Conservation (phyloP, 352 stramenopile genomes). For the Globisporangium solare region DNA sequence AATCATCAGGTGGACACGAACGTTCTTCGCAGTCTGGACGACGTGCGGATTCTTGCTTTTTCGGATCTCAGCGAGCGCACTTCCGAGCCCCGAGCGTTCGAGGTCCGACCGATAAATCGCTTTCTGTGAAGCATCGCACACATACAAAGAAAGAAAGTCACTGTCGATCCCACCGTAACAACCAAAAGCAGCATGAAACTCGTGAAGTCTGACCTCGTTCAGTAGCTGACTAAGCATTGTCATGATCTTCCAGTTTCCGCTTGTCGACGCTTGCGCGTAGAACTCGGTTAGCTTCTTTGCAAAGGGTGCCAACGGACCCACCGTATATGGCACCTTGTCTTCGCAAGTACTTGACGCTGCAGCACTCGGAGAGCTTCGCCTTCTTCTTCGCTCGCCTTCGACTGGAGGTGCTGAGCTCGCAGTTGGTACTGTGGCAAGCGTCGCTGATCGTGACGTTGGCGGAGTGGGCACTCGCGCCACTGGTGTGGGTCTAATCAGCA, state of each 20-base stretch:
- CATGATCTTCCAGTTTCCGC: slow-evolving; percentile 6
- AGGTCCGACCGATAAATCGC: slow-evolving; percentile 10
- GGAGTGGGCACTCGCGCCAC: no score
- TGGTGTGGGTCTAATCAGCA: no score
- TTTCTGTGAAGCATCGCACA: slow-evolving; percentile 2
- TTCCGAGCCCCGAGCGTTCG: slow-evolving; percentile 11
- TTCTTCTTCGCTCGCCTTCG: neutral
- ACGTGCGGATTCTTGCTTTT: slow-evolving; percentile 17
- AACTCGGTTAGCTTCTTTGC: slow-evolving; percentile 8
- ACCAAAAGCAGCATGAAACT: neutral
- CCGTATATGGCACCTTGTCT: slow-evolving; percentile 4
- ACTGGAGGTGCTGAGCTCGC: neutral
- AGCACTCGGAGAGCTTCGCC: no score
- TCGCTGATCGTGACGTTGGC: neutral
- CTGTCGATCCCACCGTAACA: no score
- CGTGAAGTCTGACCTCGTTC: slow-evolving; percentile 10
- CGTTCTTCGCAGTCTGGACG: slow-evolving; percentile 15
- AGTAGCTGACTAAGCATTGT: slow-evolving; percentile 15
- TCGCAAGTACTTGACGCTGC: no score
- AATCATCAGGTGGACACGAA: slow-evolving; percentile 19
- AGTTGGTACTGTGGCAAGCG: neutral
- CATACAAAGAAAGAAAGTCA: no score
- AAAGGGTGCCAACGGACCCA: slow-evolving; percentile 6
- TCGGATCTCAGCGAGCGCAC: slow-evolving; percentile 13
- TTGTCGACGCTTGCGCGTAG: slow-evolving; percentile 6